Base-by-base conservation (phyloP, 2,329 filamentous ascomycete genomes). In the Mycogone perniciosa region DNA sequence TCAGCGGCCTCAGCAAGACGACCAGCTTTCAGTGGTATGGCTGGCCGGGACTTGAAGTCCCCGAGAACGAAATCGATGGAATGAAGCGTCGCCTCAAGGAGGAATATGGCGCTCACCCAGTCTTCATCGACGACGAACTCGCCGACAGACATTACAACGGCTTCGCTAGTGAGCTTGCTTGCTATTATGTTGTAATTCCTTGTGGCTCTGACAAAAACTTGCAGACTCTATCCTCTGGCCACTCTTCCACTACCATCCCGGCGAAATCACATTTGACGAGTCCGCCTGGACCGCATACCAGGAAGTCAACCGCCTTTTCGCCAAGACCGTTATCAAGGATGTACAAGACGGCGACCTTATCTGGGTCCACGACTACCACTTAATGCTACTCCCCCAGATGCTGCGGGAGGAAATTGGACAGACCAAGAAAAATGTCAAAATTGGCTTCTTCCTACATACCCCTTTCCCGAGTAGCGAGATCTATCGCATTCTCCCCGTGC, bases 11-110 rank as follows among this genome's bases (percentile, higher is more conserved):
- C 52, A 86, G 88, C 62, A 96, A 96, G 72, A 87, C 89, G 31
- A 96, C 89, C 29, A 92, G 85, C 59, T 97, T 97, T 71, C 88
- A 93, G 69, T 99, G 93, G 93, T 97, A 97, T 71, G 93, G 93
- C 59, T 97, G 93, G 92, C 91, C 93, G 1, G 93, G 93, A 35
- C 73, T 96, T 44, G 89, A 97, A 69, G 84, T 97, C 4, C 92
- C 92, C 37, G 88, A 95, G 56, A 80, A 83, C 50, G 92, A 97
- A 69, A 80, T 88, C 40, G 76, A 79, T 2, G 76, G 79, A 50
- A 84, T 99, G 68, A 86, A 82, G 64, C 77, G 86, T 64, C 83
- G 86, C 57, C 75, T 97, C 64, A 88, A 89, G 71, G 84, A 93
- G 26, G 87, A 96, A 62, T 91, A 95, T 69, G 85, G 86, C 60